Evolutionary conservation across 148 eudicot species (phyloP).

Genomic region (Cornus controversa): DNA sequence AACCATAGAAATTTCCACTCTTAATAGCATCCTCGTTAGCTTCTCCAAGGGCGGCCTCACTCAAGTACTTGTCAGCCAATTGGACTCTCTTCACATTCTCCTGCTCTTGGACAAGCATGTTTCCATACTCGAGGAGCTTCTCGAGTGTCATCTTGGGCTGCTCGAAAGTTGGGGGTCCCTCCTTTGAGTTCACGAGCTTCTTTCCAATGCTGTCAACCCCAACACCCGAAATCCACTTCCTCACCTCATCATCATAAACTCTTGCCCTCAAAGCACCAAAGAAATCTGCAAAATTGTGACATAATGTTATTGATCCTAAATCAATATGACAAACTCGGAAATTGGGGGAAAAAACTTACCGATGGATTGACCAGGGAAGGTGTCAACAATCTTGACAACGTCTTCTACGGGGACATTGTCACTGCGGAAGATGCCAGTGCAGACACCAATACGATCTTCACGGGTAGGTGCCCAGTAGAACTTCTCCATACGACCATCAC

Average conservation of each 20-base stretch:
- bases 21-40: constrained; percentile 74
- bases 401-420: constrained; percentile 57
- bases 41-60: constrained; percentile 81
- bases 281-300: constrained; percentile 53
- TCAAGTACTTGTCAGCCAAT: constrained; percentile 74
- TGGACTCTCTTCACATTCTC: constrained; percentile 97
- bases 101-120: constrained; percentile 87
- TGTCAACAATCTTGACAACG: constrained; percentile 65
- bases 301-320: not conserved
- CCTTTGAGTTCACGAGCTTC: constrained; percentile 86
- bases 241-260: constrained; percentile 87
- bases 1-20: constrained; percentile 69
- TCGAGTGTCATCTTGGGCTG: constrained; percentile 74
- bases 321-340: not conserved
- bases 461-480: constrained; percentile 97
- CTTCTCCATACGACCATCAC: constrained; percentile 99
- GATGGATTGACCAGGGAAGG: constrained; percentile 95
- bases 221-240: constrained; percentile 53
- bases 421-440: constrained; percentile 66
- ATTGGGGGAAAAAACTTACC: constrained; percentile 33
- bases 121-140: constrained; percentile 78
- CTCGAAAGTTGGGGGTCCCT: constrained; percentile 71
- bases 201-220: constrained; percentile 69
- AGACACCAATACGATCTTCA: constrained; percentile 90
- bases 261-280: constrained; percentile 95